These are phyloP conservation scores for Penicillium maclennaniae DNA, from an alignment of 495 filamentous ascomycete genomes.

Conservation along the genomic window DNA sequence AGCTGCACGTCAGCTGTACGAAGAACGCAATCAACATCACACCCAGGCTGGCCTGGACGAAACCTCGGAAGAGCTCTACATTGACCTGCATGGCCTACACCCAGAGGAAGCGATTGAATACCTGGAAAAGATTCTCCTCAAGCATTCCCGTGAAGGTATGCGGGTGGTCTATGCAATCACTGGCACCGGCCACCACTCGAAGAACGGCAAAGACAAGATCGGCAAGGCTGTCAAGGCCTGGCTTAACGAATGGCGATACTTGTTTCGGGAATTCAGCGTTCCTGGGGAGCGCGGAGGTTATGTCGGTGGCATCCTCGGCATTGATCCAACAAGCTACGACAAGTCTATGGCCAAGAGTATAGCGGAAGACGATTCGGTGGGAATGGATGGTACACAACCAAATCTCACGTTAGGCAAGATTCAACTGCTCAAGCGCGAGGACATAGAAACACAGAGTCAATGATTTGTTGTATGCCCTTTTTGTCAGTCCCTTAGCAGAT, in stretches of 20 bases:
- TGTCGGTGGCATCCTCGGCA: constrained; percentile 89
- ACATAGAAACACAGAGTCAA: constrained; percentile 32
- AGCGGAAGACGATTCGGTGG: constrained; percentile 21
- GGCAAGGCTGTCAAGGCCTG: constrained; percentile 89
- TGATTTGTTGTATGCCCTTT: constrained; percentile 10
- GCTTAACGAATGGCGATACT: constrained; percentile 92
- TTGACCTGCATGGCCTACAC: constrained; percentile 94
- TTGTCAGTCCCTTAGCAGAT: not conserved
- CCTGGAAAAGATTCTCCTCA: constrained; percentile 77
- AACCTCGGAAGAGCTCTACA: constrained; percentile 70
- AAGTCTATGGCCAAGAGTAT: constrained; percentile 46
- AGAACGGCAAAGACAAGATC: constrained; percentile 98
- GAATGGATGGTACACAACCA: constrained; percentile 16
- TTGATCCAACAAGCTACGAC: constrained; percentile 88
- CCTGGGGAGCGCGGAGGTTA: constrained; percentile 76
- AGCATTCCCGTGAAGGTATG: constrained; percentile 63
- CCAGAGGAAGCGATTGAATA: constrained; percentile 97
- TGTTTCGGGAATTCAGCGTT: constrained; percentile 93
- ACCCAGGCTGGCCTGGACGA: constrained; percentile 36
- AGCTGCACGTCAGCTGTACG: constrained; percentile 86
- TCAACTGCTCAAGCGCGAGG: constrained; percentile 46
- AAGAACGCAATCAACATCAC: constrained; percentile 82
- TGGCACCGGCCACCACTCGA: constrained; percentile 94
- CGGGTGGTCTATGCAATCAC: constrained; percentile 92
- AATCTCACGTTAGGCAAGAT: constrained; percentile 43